Conservation (phyloP, 164 flowering plant genomes). For the Kalanchoe fedtschenkoi region DNA sequence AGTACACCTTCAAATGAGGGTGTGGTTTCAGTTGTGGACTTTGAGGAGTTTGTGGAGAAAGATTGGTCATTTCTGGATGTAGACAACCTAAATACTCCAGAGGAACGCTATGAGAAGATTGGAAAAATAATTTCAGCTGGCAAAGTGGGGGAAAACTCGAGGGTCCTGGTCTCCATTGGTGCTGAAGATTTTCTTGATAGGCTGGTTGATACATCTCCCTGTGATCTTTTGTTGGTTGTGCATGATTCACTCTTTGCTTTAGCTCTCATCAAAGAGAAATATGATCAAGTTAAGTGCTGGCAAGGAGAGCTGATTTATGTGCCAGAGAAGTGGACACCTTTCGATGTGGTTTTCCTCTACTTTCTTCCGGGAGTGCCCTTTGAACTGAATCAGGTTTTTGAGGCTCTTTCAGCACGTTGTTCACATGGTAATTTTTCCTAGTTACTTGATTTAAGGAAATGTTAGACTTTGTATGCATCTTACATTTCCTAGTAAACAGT, state of each 20-base stretch:
- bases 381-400: slow-evolving; percentile 41
- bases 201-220: slow-evolving; percentile 32
- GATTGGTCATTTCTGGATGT: slow-evolving; percentile 92
- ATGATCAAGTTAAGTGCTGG: slow-evolving; percentile 82
- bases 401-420: slow-evolving; percentile 38
- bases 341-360: slow-evolving; percentile 73
- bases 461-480: too few species aligned
- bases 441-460: too few species aligned
- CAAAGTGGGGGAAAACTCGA: slow-evolving; percentile 32
- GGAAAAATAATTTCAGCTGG: slow-evolving; percentile 50
- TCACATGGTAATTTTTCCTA: slow-evolving; percentile 39
- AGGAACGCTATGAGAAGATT: slow-evolving; percentile 26
- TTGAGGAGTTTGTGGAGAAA: slow-evolving; percentile 58
- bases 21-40: slow-evolving; percentile 27
- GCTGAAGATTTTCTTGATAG: slow-evolving; percentile 64
- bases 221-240: slow-evolving; percentile 46
- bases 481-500: too few species aligned
- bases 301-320: slow-evolving; percentile 65
- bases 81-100: slow-evolving; percentile 21
- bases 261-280: slow-evolving; percentile 65
- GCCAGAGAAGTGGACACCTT: slow-evolving; percentile 73
- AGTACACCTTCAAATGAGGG: slow-evolving; percentile 30
- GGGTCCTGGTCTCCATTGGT: slow-evolving; percentile 56
- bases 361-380: slow-evolving; percentile 70
- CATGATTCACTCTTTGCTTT: slow-evolving; percentile 76